A percentile compares a stretch with the other conserved stretches of the same genome.
These are phyloP conservation scores for Coniochaeta pulveracea DNA, from an alignment of 2,329 filamentous ascomycete genomes.

Conservation along the genomic window DNA sequence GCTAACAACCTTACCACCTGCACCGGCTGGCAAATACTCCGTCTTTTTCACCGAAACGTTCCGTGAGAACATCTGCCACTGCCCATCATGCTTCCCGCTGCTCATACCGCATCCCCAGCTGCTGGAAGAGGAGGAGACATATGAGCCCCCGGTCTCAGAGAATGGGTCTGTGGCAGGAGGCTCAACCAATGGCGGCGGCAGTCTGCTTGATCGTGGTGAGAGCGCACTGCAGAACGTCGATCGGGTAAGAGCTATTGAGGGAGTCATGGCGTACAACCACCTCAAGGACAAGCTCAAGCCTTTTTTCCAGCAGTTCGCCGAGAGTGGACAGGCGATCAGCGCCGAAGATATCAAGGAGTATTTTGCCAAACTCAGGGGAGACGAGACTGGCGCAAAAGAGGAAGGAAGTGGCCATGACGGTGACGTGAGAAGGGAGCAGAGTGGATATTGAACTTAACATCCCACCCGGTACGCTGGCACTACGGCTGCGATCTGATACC, in stretches of 20 bases:
- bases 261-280: conserved; percentile 96
- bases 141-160: conserved; percentile 80
- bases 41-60: conserved; percentile 75
- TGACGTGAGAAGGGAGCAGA: conserved; percentile 36
- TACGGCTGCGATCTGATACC: no score
- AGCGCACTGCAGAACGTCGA: conserved; percentile 86
- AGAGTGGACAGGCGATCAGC: conserved; percentile 76
- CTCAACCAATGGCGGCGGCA: conserved; percentile 61
- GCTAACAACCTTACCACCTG: conserved; percentile 42
- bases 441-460: conserved; percentile 41
- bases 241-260: conserved; percentile 85
- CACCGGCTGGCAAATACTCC: conserved; percentile 54
- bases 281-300: conserved; percentile 92
- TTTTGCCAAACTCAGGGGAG: conserved; percentile 87
- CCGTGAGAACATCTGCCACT: conserved; percentile 73
- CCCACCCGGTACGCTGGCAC: no score
- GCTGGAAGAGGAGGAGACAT: conserved; percentile 86
- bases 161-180: conserved; percentile 38
- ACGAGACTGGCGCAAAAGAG: conserved; percentile 55
- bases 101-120: conserved; percentile 67
- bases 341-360: conserved; percentile 95
- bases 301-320: conserved; percentile 88
- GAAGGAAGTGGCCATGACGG: conserved; percentile 33
- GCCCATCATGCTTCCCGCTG: conserved; percentile 64
- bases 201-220: conserved; percentile 82